These are phyloP conservation scores for Xylariaceae sp. DNA, from an alignment of 2,329 filamentous ascomycete species.

Conservation along the genomic window DNA sequence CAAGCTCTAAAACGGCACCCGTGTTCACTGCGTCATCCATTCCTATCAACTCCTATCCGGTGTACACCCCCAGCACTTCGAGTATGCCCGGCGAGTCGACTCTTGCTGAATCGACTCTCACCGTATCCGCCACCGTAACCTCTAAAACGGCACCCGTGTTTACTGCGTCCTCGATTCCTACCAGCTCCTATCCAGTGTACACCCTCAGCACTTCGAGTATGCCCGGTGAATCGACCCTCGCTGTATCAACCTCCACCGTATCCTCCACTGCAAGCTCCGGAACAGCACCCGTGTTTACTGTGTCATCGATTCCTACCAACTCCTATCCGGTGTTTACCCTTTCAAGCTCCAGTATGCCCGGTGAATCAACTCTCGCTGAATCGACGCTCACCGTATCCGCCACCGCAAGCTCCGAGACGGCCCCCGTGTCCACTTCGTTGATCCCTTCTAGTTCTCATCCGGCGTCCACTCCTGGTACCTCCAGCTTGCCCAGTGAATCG, in stretches of 20 bases:
- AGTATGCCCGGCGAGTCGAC: background rate
- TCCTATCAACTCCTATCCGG: too few relatives aligned
- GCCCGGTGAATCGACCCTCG: background rate
- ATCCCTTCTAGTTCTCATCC: too few relatives aligned
- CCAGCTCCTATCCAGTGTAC: too few relatives aligned
- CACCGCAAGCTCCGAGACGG: too few relatives aligned
- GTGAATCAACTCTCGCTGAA: background rate
- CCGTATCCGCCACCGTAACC: background rate
- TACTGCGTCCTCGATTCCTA: background rate
- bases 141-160: background rate
- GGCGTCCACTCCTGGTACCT: too few relatives aligned
- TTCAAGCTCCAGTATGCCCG: background rate
- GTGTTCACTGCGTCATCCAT: too few relatives aligned
- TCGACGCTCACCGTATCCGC: too few relatives aligned
- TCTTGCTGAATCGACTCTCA: background rate
- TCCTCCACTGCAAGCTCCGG: background rate
- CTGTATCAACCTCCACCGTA: background rate
- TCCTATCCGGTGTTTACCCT: constrained; percentile 4
- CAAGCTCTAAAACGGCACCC: too few relatives aligned
- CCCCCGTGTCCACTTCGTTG: too few relatives aligned
- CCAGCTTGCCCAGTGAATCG: background rate
- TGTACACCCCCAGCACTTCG: too few relatives aligned
- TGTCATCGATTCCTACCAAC: background rate
- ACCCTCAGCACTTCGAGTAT: background rate
- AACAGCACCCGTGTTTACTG: background rate